These are phyloP conservation scores for Tuber umbilicatum DNA, from an alignment of 495 filamentous ascomycete genomes.

Conservation along the genomic window DNA sequence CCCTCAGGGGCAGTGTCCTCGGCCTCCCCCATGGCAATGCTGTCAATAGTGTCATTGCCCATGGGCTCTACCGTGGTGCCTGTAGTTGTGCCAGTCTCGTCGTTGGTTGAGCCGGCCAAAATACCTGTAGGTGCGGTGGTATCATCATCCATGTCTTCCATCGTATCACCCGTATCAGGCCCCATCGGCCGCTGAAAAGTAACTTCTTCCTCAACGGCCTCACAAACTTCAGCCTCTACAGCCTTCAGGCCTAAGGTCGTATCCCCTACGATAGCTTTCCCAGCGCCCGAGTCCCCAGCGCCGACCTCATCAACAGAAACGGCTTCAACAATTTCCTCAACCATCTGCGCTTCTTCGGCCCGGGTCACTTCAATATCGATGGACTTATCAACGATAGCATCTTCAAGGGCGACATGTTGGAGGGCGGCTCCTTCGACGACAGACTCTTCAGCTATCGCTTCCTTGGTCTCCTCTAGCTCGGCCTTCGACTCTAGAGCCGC, in stretches of 20 bases:
- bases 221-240: neutral
- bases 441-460: neutral
- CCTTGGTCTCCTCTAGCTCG: neutral
- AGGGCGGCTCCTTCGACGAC: neutral
- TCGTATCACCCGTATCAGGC: neutral
- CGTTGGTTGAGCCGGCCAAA: neutral
- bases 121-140: neutral
- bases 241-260: neutral
- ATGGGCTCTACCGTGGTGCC: neutral
- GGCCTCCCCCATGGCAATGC: neutral
- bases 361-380: neutral
- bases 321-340: neutral
- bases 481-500: neutral
- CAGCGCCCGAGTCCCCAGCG: neutral
- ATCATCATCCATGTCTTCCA: neutral
- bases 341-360: neutral
- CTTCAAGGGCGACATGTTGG: neutral
- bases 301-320: neutral
- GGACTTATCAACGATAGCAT: neutral
- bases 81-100: neutral
- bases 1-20: neutral
- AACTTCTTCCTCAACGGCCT: neutral
- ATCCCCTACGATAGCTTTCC: neutral
- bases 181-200: neutral
- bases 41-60: neutral